Percentiles rank a stretch among this genome's conserved stretches.
Conservation (phyloP, 305 asterid genomes). For the Rubia occidens region DNA sequence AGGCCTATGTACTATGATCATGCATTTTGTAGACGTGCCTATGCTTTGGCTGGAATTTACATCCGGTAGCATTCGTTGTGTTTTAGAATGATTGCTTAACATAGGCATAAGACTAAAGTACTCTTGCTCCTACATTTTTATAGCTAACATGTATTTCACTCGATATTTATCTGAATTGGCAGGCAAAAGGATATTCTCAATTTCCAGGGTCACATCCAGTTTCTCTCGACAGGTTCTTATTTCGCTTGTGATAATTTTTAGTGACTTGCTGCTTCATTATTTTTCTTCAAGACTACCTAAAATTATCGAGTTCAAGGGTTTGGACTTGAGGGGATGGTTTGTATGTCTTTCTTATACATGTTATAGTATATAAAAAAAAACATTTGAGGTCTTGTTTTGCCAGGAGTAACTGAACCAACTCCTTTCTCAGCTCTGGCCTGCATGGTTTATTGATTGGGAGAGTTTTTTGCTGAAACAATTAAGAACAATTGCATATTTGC, state of each 20-base stretch:
- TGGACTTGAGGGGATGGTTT: not conserved
- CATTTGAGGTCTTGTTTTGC: not conserved
- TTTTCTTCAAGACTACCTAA: not conserved
- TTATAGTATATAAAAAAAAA: not conserved
- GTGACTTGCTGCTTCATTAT: not conserved
- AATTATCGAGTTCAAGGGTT: not conserved
- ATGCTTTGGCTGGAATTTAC: not conserved
- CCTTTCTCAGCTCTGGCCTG: no score
- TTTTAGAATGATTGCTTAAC: not conserved
- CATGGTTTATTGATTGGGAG: no score
- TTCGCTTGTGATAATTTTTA: conserved; percentile 13
- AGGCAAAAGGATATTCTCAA: conserved; percentile 61
- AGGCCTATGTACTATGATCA: not conserved
- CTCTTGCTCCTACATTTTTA: not conserved
- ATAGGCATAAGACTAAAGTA: not conserved
- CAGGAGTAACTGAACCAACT: not conserved
- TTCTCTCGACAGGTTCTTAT: conserved; percentile 76
- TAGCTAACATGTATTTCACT: conserved; percentile 10
- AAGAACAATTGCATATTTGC: not conserved
- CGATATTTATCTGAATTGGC: conserved; percentile 22
- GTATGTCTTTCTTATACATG: not conserved
- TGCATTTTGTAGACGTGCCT: not conserved
- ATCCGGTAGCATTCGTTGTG: not conserved
- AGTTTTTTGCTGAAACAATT: no score
- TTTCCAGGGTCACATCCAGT: conserved; percentile 99